Base-by-base conservation (phyloP, 208 protist species). In the Phytomonas sp. region DNA sequence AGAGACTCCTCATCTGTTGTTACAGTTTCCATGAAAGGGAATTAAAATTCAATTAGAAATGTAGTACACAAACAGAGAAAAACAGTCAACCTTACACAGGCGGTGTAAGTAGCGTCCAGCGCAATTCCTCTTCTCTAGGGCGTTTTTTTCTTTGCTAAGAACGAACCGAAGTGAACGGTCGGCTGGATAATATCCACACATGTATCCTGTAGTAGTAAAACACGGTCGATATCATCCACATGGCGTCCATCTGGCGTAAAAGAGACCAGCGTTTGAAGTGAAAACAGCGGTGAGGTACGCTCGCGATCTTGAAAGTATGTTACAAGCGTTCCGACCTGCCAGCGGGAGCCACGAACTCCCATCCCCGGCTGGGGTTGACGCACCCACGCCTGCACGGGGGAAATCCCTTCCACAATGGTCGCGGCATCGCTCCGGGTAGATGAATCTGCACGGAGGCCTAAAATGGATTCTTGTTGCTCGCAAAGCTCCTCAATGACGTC, bases 401-500 rank as follows among this genome's bases (percentile, higher is more conserved):
- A 83, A 62, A 83, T 72, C 28, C 65, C 37, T 4, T 74, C 66
- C 9, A 83, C 72, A 59, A 33, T 51, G 15, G 66, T 77, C 1
- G 64, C 2, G 0, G 15, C 11, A 0, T 56, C 36, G 23, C 17
- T 53, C 23, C 32, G 34, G 15, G 66, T 32, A 32, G 61, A 15
- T 29, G 64, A 68, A 74, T 75, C 71, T n/a, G 70, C 71, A 2
- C 69, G 76, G 30, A 72, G 63, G 2, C 71, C 59, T 65, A 75
- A 70, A 34, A 87, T 68, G 20, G 81, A 77, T 37, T 83, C 78
- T 62, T 87, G 81, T 64, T 83, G 81, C 37, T 80, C 75, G 65
- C 74, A 83, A 34, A 82, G 75, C 61, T 89, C 82, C 62, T 80
- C 74, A 26, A 77, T 73, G 29, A 88, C 79, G 59, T 79, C 79